phyloP scores from a whole-genome alignment of 768 basidiomycete genomes.

The Pulveroboletus sp. region DNA sequence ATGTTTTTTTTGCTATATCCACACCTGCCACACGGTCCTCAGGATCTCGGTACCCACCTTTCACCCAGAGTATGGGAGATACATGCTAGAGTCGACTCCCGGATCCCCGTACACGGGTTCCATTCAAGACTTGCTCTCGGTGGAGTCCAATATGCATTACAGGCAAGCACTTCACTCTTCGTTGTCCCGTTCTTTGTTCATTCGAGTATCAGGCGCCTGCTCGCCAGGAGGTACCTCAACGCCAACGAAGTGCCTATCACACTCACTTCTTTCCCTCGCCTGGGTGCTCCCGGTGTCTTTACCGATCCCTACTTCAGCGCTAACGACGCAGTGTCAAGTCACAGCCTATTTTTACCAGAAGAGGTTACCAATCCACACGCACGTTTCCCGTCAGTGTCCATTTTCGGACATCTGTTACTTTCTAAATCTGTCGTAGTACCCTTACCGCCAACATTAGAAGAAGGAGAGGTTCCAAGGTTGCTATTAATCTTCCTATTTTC shows the following conservation, averaged over 20 bases:
- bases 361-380: slow-evolving; percentile 97
- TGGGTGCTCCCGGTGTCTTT: slow-evolving; percentile 87
- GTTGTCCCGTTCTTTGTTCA: slow-evolving; percentile 5
- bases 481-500: slow-evolving; percentile 92
- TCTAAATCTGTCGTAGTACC: slow-evolving; percentile 54
- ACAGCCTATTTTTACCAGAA: slow-evolving; percentile 92
- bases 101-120: slow-evolving; percentile 92
- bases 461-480: slow-evolving; percentile 89
- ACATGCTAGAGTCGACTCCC: slow-evolving; percentile 98
- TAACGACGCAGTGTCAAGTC: slow-evolving; percentile 74
- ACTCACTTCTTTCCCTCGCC: slow-evolving; percentile 90
- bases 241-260: slow-evolving; percentile 88
- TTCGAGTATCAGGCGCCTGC: slow-evolving; percentile 56
- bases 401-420: slow-evolving; percentile 6
- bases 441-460: slow-evolving; percentile 95
- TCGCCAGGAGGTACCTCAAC: slow-evolving; percentile 81
- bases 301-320: slow-evolving; percentile 88
- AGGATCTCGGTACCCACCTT: slow-evolving; percentile 83
- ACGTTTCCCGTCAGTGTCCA: slow-evolving; percentile 85
- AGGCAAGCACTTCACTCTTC: slow-evolving; percentile 44
- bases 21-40: not conserved
- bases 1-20: not conserved
- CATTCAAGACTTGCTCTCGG: slow-evolving; percentile 80
- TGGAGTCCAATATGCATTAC: slow-evolving; percentile 94
- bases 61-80: slow-evolving; percentile 97